Base-by-base conservation (phyloP, 164 flowering plant genomes). In the Cinnamomum chago region DNA sequence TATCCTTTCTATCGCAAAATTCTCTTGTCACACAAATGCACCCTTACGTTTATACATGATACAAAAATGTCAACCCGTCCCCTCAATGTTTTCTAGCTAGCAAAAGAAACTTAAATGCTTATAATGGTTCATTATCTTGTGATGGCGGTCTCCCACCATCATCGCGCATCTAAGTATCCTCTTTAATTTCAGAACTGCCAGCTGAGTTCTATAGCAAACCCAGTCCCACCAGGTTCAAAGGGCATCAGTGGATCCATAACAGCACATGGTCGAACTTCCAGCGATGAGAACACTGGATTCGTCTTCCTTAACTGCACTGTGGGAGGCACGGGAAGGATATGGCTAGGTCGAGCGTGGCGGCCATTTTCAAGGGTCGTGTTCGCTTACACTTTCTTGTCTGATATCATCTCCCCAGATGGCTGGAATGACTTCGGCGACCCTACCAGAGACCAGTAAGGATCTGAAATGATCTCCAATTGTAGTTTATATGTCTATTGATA, bases 341-440 rank as follows among this genome's bases (percentile, higher is more conserved):
- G 96, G 98, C 85, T 95, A 0, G 99, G 99, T 6, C 86, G 99
- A 50, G 98, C 99, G 7, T 95, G 99, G 99, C 58, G 92, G 75
- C 96, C 99, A 1, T 95, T 84, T 74, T 93, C 99, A 3, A 86
- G 91, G 0, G 97, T 90, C 1, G 78, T 93, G 11, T 95, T 90
- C 65, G 89, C 92, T 3, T 79, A 70, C 80, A 85, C 97, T 0
- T 50, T 75, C 78, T 87, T 93, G 95, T 62, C 96, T n/a, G 92
- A 89, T 70, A 88, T 95, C 72, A 91, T 95, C 27, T 86, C 97
- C 0, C 87, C 99, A 0, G 96, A 95, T 50, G 99, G 99, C 4
- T 95, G 99, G 99, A 93, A 90, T 79, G 93, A 95, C 80, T 89
- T 90, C 75, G 90, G 89, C 74, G 97, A 93, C 62, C 90, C 91